A percentile compares a stretch with the other conserved stretches of the same genome.
These are phyloP conservation scores for Lentithecium fluviatile DNA, from an alignment of 495 filamentous ascomycete genomes.

Conservation along the genomic window DNA sequence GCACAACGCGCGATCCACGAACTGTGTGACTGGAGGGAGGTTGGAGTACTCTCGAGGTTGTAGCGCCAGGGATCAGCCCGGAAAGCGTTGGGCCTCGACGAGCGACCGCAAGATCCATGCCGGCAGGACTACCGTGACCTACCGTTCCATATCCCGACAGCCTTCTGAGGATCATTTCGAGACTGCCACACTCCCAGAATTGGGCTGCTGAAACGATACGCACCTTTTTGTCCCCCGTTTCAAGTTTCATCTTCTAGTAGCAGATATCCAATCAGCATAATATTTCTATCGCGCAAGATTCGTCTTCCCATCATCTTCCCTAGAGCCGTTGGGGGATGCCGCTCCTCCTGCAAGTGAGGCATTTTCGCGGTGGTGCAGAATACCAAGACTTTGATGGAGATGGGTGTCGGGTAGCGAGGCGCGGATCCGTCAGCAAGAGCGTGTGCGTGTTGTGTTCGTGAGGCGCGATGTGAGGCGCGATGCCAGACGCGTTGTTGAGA, in stretches of 20 bases:
- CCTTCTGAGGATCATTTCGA: neutral
- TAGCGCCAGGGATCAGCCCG: too few species aligned
- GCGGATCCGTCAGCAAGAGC: neutral
- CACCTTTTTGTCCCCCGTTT: neutral
- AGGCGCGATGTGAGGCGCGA: neutral
- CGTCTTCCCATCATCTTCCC: too few species aligned
- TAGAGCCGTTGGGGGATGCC: neutral
- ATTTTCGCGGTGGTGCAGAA: conserved; percentile 8
- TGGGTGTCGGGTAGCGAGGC: too few species aligned
- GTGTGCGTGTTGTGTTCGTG: neutral
- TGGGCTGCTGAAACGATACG: neutral
- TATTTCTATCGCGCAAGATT: neutral
- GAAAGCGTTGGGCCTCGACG: too few species aligned
- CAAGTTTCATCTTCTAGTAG: neutral
- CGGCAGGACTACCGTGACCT: neutral
- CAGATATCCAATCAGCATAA: conserved; percentile 6
- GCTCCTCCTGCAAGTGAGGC: conserved; percentile 15
- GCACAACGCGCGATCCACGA: neutral
- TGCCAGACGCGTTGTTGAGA: neutral
- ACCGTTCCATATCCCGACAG: neutral
- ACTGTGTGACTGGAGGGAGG: neutral
- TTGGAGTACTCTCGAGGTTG: too few species aligned
- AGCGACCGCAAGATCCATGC: too few species aligned
- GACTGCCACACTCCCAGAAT: neutral
- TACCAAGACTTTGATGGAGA: neutral